Evolutionary conservation across 768 basidiomycete species (phyloP).

Genomic region (Tylopilus vinaceipallidus): DNA sequence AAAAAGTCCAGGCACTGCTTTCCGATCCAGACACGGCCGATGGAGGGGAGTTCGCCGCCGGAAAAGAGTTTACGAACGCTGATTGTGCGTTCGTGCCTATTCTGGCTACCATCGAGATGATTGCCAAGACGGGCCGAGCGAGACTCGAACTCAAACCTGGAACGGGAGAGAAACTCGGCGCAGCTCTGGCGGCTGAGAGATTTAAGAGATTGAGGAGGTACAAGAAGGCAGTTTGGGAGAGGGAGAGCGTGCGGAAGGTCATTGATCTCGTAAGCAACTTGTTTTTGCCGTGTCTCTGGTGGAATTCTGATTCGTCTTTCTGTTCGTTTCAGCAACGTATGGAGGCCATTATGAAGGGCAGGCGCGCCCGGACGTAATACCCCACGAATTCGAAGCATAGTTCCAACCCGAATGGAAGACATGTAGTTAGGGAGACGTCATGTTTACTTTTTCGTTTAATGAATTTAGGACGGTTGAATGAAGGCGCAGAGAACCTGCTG

Average conservation of each 20-base stretch:
- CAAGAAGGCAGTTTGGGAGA: constrained; percentile 41
- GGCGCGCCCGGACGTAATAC: no score
- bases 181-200: constrained; percentile 40
- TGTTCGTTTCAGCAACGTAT: background rate
- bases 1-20: constrained; percentile 8
- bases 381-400: no score
- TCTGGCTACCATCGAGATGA: constrained; percentile 43
- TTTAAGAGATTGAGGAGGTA: constrained; percentile 52
- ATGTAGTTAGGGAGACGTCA: no score
- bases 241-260: constrained; percentile 24
- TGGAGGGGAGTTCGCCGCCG: constrained; percentile 35
- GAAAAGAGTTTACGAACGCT: constrained; percentile 52
- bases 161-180: constrained; percentile 41
- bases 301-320: background rate
- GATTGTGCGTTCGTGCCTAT: constrained; percentile 59
- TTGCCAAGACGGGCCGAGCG: constrained; percentile 48
- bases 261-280: background rate
- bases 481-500: no score
- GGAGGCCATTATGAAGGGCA: no score
- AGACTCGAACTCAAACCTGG: constrained; percentile 46
- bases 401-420: no score
- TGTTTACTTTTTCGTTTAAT: no score
- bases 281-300: background rate
- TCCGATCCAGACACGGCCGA: constrained; percentile 40
- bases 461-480: no score